Evolutionary conservation across 2,329 filamentous ascomycete genomes (phyloP), one percentile per base, ranked within the genome.

Genomic region (Colletotrichum limetticola): DNA sequence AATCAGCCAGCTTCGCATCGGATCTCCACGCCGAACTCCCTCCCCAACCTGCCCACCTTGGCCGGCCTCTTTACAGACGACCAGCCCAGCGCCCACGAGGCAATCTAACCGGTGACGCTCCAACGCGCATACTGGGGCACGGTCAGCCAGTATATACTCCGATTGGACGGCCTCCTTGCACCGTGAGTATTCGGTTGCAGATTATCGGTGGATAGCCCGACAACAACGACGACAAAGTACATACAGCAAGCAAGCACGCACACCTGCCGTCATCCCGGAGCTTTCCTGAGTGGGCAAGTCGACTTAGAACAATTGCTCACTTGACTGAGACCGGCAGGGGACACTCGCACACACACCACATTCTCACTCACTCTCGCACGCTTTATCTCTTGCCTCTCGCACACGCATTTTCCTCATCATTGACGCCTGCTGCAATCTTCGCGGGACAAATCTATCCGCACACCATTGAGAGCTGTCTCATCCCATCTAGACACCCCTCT

Each of bases 11-110:
- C 55, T 64, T 65, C 60, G 42, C 60, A 70, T 72, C 66, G 60
- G 66, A 72, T 70, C 60, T 72, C 55, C 70, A 70, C 70, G 70
- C 70, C 70, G 60, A 70, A 66, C 24, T 65, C 35, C 70, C 55
- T 28, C 26, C 9, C 49, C 61, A 35, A 53, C 66, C 37, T 32
- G 70, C 46, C 42, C 55, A 19, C 60, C 49, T 53, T 58, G 35
- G 52, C 56, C 49, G 49, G 57, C 52, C 64, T 70, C 59, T 35
- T n/a, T 58, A 30, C 59, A 32, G 63, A 35, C 56, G 19, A 60
- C 53, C 58, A 59, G 70, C 24, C 53, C 37, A 42, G 14, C 2
- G 37, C 14, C 37, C 55, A 64, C 66, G 66, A 72, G 55, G 55
- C 12, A 65, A 35, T 63, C 58, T 30, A 55, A 52, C 69, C 65